A percentile compares a stretch with the other conserved stretches of the same genome.
Conservation (phyloP, 306 rosid genomes). For the Cajanus cajan region DNA sequence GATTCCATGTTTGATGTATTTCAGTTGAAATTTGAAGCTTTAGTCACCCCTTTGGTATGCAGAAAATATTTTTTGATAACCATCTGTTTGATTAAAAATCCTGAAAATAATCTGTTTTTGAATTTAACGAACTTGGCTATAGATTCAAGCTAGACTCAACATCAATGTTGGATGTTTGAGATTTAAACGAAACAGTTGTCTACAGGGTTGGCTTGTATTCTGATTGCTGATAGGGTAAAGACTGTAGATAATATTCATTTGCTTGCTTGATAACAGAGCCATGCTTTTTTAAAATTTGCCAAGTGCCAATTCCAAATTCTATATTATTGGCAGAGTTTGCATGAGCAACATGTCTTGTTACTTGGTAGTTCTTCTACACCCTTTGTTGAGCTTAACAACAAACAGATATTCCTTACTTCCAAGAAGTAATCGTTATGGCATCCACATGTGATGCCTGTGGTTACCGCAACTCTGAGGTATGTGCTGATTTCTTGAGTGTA, state of each 20-base stretch:
- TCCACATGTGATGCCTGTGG: constrained; percentile 94
- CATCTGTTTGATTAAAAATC: not conserved
- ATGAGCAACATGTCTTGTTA: constrained; percentile 12
- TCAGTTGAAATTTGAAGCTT: constrained; percentile 13
- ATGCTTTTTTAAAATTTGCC: not conserved
- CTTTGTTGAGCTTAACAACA: constrained; percentile 49
- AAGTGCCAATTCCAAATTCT: constrained; percentile 6
- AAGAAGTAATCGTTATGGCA: constrained; percentile 97
- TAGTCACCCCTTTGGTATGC: not conserved
- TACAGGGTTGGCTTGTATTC: constrained; percentile 8
- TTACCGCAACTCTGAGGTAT: constrained; percentile 98
- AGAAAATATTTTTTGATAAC: not conserved
- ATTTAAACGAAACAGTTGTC: not conserved
- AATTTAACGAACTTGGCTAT: not conserved
- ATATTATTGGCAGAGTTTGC: not conserved
- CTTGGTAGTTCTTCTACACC: constrained; percentile 16
- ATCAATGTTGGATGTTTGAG: not conserved
- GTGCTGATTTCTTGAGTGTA: constrained; percentile 18
- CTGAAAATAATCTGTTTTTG: not conserved
- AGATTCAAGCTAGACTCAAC: not conserved
- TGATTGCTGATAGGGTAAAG: not conserved
- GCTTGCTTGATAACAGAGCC: not conserved
- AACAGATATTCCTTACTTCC: constrained; percentile 93
- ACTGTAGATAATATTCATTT: not conserved
- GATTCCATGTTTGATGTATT: not conserved